Conservation (phyloP, 73 alveolate genomes). For the Tetrahymena elliotti region DNA sequence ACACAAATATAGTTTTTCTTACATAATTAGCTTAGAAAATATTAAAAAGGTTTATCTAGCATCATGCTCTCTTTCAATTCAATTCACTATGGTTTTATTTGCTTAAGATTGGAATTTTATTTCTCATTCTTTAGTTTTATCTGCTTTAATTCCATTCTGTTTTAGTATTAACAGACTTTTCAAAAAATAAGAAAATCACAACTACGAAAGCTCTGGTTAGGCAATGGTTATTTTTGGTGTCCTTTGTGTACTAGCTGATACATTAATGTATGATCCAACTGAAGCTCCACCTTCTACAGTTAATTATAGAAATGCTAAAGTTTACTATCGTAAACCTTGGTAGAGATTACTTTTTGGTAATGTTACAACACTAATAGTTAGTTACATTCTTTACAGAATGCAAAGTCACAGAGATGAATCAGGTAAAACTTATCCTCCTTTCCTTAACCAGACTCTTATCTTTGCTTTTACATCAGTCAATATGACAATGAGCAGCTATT, state of each 20-base stretch:
- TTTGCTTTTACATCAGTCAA: conserved; percentile 8
- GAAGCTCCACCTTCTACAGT: neutral
- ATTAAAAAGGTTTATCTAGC: conserved; percentile 24
- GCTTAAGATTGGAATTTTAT: conserved; percentile 12
- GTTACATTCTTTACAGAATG: neutral
- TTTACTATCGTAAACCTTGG: conserved; percentile 10
- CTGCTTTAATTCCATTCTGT: conserved; percentile 11
- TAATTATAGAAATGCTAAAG: conserved; percentile 9
- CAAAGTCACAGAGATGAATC: conserved; percentile 2
- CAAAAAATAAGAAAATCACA: conserved; percentile 24
- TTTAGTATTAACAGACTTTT: neutral
- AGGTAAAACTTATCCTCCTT: conserved; percentile 22
- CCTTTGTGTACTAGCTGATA: conserved; percentile 1
- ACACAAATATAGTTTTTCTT: neutral
- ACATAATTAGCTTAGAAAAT: neutral
- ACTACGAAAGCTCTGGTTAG: conserved; percentile 15
- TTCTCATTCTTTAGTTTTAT: conserved; percentile 13
- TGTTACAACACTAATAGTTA: conserved; percentile 3
- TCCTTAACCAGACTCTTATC: neutral
- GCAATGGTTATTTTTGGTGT: conserved; percentile 10
- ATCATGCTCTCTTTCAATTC: conserved; percentile 3
- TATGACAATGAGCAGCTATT: conserved; percentile 18
- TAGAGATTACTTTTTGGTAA: conserved; percentile 27
- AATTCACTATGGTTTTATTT: conserved; percentile 16
- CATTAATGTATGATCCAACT: neutral